Base-by-base conservation (phyloP, 2,329 filamentous ascomycete species). In the Aspergillus pseudotamarii region DNA sequence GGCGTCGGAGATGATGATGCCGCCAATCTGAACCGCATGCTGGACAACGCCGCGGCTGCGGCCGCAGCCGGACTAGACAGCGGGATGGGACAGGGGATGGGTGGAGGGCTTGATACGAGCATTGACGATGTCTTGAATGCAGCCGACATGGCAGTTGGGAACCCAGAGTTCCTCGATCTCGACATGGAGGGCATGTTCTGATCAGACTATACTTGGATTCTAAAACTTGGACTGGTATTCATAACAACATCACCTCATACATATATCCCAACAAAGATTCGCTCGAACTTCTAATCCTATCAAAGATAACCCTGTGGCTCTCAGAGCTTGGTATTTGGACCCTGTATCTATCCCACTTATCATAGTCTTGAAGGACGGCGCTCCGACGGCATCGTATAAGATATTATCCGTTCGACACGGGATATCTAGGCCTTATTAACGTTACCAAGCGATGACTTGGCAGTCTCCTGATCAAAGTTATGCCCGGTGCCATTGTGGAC, bases 121-220 rank as follows among this genome's bases (percentile, higher is more conserved):
- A 79, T 82, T 63, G 78, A 81, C 58, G 80, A 81, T 69, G 76
- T 82, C 45, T 67, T 82, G 59, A 79, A 79, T 63, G 76, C 75
- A 36, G 77, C 76, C 6, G 77, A 80, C 70, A 79, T 80, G 75
- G 75, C 74, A 4, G 75, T 79, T 70, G 76, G 72, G 1, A 80
- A 80, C 67, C 79, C 80, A 12, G 79, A 80, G 64, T 80, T 79
- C 68, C 63, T 81, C 38, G 78, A 80, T 73, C 66, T 81, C 64
- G 79, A 81, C 70, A 80, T 80, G 78, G 78, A 80, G 65, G 77
- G 77, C 10, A 79, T 80, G 76, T 80, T 80, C 60, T 78, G 72
- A 51, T 3, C 48, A 34, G n/a, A 19, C 16, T 4, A 51, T 9
- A 32, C 28, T 28, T 48, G 21, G n/a, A 41, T 41, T 28, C 4